Conservation (phyloP, 768 basidiomycete species). For the Hortiboletus campestris region DNA sequence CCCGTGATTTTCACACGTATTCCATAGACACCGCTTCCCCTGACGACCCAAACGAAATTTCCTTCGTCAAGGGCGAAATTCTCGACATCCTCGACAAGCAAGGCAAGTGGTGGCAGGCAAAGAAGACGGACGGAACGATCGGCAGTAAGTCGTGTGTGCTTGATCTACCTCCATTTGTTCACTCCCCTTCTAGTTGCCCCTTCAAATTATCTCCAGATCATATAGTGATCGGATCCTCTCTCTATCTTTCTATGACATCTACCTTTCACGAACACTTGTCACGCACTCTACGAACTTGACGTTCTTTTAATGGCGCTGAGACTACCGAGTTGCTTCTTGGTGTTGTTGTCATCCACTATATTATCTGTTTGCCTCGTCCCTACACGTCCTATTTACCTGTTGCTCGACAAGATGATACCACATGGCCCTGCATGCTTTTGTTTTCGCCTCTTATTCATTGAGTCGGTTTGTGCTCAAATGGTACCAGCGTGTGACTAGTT, state of each 20-base stretch:
- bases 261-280: constrained; percentile 25
- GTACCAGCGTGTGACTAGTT: constrained; percentile 7
- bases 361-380: constrained; percentile 23
- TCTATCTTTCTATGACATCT: constrained; percentile 5
- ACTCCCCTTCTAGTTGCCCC: constrained; percentile 59
- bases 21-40: constrained; percentile 82
- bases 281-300: constrained; percentile 32
- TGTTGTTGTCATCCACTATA: constrained; percentile 33
- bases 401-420: constrained; percentile 34
- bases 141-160: constrained; percentile 62
- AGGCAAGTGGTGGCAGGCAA: constrained; percentile 93
- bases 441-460: constrained; percentile 6
- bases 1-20: constrained; percentile 20
- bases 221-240: constrained; percentile 42
- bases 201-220: constrained; percentile 82
- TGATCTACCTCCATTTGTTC: constrained; percentile 1
- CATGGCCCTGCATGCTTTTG: constrained; percentile 19
- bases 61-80: constrained; percentile 88
- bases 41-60: constrained; percentile 96
- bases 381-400: constrained; percentile 27
- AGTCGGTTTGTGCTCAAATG: background rate
- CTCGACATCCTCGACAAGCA: constrained; percentile 92
- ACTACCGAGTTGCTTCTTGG: constrained; percentile 12
- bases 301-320: constrained; percentile 31
- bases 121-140: constrained; percentile 67